Evolutionary conservation across 192 early-diverging fungal species (phyloP), one percentile per base, ranked within the genome.

Genomic region (Podila horticola): DNA sequence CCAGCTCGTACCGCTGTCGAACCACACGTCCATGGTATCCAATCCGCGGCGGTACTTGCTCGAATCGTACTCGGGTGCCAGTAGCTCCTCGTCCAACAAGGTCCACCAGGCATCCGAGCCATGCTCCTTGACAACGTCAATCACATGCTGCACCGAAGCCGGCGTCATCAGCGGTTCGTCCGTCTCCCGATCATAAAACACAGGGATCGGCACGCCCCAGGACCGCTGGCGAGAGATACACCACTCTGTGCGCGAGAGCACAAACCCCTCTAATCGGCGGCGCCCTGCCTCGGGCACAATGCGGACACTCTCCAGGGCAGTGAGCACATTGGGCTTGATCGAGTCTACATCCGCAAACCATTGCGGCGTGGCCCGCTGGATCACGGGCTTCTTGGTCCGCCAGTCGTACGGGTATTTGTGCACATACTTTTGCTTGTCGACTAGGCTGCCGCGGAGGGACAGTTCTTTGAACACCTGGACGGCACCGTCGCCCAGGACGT

Each of bases 21-120:
- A 95, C 93, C 94, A 95, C n/a, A 95, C 94, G 63, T 95, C 94
- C 94, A 95, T 94, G 2, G 93, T 95, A 69, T 95, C 94, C n/a
- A 73, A 82, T 17, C 94, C 93, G 58, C 82, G 83, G 33, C 77
- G 74, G 51, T 91, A 94, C 0, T 13, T 64, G 34, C 86, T 86
- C 10, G 90, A 90, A 58, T 86, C 64, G 66, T 91, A 91, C 65
- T 87, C 71, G 12, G 91, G 90, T 1, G 88, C 89, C 45, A 95
- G 67, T 5, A 88, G 41, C 41, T 87, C 84, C 17, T 90, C 92
- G 4, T 87, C 88, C 24, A 86, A 74, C 60, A 87, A 77, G 41
- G 66, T 81, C 93, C 94, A 95, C 94, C 94, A 95, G 0, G 84
- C 87, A 69, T 93, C 91, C 12, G 90, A 82, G 1, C 93, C 93